Evolutionary conservation across 1,139 yeast species (phyloP), one percentile per base, ranked within the genome.

Genomic region (Yamadazyma membranifaciens): DNA sequence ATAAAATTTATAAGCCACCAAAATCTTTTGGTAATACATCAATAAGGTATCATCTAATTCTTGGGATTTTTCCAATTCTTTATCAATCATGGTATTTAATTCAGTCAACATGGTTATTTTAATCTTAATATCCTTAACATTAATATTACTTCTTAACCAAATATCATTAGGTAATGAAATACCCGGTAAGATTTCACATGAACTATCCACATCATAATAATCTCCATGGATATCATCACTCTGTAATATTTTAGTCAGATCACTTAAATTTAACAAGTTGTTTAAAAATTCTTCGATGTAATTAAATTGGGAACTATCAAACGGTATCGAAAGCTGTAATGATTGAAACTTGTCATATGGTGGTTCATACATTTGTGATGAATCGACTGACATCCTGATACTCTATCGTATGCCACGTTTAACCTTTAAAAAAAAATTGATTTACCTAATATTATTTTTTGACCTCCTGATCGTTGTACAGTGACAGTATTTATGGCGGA

Each of bases 131-230:
- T 69, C 69, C 37, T 60, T 58, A 20, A 71, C 57, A 20, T 49
- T 44, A 2, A 70, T 54, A 25, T 64, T 67, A 24, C 65, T 66
- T 34, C 54, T 52, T 25, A 66, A 50, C 78, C 78, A 72, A 17
- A 69, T 45, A 43, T 70, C 75, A n/a, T 45, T 44, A 1, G 77
- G 75, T 12, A 71, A 52, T 2, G 54, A 52, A 2, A 71, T 56
- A 33, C 62, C 64, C 9, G 72, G 69, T 22, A 71, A 46, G 11
- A 68, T 51, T 37, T 67, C 73, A 6, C 45, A 36, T 1, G 33
- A 24, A 13, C 30, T 6, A 2, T 30, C 24, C 4, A 12, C 27
- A 26, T 36, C 22, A 28, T 36, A 39, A 27, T 14, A 35, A 16
- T 32, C 17, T 12, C 38, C 38, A 13, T 12, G 7, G 10, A 15